phyloP scores from a whole-genome alignment of 202 grass and related monocot genomes.

The Zoysia matrella region DNA sequence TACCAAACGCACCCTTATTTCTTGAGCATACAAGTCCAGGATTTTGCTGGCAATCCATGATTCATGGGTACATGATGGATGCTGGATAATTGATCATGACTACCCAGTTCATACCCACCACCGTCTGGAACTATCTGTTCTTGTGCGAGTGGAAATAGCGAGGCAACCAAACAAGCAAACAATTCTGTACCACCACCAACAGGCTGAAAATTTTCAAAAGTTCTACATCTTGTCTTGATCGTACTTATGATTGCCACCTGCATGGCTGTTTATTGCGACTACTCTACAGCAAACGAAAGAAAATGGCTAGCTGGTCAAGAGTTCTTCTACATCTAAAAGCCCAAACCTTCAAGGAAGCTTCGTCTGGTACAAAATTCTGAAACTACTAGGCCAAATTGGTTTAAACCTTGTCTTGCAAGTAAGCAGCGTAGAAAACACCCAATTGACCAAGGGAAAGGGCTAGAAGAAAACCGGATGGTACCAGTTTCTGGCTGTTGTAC shows the following conservation, averaged over 20 bases:
- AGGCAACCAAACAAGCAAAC: not conserved
- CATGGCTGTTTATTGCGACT: constrained; percentile 27
- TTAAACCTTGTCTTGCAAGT: constrained; percentile 75
- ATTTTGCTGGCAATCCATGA: not conserved
- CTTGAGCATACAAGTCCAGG: not conserved
- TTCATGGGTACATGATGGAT: not conserved
- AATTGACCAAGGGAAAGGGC: constrained; percentile 61
- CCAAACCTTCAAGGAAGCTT: constrained; percentile 43
- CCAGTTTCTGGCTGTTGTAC: constrained; percentile 66
- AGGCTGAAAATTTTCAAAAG: not conserved
- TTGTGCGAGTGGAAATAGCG: not conserved
- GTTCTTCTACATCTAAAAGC: constrained; percentile 15
- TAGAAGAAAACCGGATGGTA: constrained; percentile 78
- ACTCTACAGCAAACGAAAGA: not conserved
- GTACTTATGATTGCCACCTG: constrained; percentile 19
- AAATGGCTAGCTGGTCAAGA: not conserved
- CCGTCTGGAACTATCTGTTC: not conserved
- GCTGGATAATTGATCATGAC: not conserved
- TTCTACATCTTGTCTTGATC: not conserved
- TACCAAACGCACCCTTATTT: too few relatives aligned
- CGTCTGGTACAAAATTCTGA: constrained; percentile 1
- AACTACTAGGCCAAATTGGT: constrained; percentile 14
- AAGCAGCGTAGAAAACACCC: constrained; percentile 71
- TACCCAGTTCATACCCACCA: not conserved
- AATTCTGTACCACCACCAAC: not conserved